These are phyloP conservation scores for Fragilaria crotonensis DNA, from an alignment of 108 stramenopile species.

Conservation along the genomic window DNA sequence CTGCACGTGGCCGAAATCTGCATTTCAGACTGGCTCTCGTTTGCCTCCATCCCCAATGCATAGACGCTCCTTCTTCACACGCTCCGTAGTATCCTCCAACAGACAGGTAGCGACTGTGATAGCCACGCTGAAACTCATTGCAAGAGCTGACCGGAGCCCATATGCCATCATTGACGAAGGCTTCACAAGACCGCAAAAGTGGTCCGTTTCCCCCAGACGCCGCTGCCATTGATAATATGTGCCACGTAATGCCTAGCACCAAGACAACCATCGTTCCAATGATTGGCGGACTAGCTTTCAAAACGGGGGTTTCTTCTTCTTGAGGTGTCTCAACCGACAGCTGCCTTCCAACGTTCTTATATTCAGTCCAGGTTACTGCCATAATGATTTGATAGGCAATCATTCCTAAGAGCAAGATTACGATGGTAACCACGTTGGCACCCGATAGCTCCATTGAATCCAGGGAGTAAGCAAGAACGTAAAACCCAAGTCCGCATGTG, in stretches of 20 bases:
- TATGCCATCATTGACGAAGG: constrained; percentile 21
- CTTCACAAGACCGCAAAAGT: constrained; percentile 10
- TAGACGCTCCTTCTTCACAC: constrained; percentile 11
- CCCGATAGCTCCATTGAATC: constrained; percentile 8
- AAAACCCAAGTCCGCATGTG: neutral
- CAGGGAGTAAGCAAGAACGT: constrained; percentile 10
- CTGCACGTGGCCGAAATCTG: constrained; percentile 18
- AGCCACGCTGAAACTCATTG: constrained; percentile 9
- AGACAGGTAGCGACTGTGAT: neutral
- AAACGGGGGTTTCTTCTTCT: constrained; percentile 10
- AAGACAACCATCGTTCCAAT: constrained; percentile 25
- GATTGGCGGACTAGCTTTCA: constrained; percentile 25
- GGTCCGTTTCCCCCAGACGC: neutral
- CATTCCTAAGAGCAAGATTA: constrained; percentile 20
- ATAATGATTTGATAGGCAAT: constrained; percentile 22
- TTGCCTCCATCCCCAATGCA: constrained; percentile 35
- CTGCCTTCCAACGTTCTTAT: constrained; percentile 5
- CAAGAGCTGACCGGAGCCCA: constrained; percentile 33
- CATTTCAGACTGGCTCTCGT: constrained; percentile 8
- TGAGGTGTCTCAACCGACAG: neutral
- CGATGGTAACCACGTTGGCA: constrained; percentile 13
- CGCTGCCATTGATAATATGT: constrained; percentile 2
- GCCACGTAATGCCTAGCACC: constrained; percentile 10
- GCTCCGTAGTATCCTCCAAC: constrained; percentile 8
- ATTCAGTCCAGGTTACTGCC: constrained; percentile 27